Evolutionary conservation across 2,329 filamentous ascomycete genomes (phyloP), one percentile per base, ranked within the genome.

Genomic region (Alternaria conjuncta): DNA sequence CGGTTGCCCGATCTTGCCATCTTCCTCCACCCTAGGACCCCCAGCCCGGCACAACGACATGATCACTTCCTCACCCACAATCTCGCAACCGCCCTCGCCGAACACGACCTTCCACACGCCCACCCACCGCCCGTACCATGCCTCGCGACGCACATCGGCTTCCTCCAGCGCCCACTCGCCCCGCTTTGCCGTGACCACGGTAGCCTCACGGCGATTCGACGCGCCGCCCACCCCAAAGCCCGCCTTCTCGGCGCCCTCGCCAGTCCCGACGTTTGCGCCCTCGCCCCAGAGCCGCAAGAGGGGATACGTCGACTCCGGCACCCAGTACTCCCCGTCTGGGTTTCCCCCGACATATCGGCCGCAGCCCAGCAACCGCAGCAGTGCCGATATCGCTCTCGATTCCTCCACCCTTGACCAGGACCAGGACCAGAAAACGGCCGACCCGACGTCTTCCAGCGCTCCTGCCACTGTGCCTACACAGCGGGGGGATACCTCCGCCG

Each of bases 291-390:
- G 63, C 47, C 68, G 62, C 65, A 76, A 73, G 68, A 75, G 75
- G 49, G 71, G 75, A 64, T 84, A 83, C 77, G 80, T 81, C 61
- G 84, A 87, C 80, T 81, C 81, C 32, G 82, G 79, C 62, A 87
- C 86, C 36, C 86, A 88, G 75, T 88, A 87, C 75, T 85, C 84
- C 46, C 85, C 84, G 47, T 80, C 83, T 60, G 81, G 80, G 62
- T 80, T 75, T 57, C 80, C 84, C 67, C 80, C 83, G 63, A 84
- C 84, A 57, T 80, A 78, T 57, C 74, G 68, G 20, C 73, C 73
- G 3, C 67, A 64, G 54, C 26, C 67, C 53, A 43, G 28, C 49
- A 41, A 41, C 36, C 18, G 32, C 60, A 32, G 26, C 26, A 15
- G 32, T 11, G 47, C 60, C 55, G 55, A 60, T 15, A 32, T 15